These are phyloP conservation scores for Xylaria sp. DNA, from an alignment of 2,329 filamentous ascomycete species.

Conservation along the genomic window DNA sequence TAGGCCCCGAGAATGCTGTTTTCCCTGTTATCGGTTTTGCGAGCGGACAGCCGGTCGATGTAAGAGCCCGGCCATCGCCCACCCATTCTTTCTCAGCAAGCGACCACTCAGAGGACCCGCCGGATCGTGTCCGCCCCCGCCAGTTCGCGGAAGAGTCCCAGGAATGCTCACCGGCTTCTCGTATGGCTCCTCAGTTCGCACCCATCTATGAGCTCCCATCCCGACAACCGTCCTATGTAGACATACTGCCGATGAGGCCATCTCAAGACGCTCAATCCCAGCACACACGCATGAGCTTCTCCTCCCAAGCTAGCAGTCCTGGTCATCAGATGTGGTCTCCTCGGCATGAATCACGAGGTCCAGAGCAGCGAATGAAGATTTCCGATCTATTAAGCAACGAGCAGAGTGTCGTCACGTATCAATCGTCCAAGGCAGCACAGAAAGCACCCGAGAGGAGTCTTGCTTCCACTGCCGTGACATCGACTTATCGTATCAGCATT, in stretches of 20 bases:
- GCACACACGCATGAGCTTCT: constrained; percentile 17
- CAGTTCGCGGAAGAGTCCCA: constrained; percentile 18
- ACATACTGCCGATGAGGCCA: constrained; percentile 19
- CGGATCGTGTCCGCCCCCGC: constrained; percentile 20
- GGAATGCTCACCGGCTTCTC: constrained; percentile 17
- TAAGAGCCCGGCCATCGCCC: constrained; percentile 19
- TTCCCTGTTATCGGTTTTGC: constrained; percentile 15
- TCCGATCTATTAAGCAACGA: constrained; percentile 30
- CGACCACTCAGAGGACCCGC: constrained; percentile 21
- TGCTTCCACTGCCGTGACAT: constrained; percentile 17
- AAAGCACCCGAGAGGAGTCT: constrained; percentile 22
- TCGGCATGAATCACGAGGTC: constrained; percentile 23
- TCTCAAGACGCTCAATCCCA: constrained; percentile 18
- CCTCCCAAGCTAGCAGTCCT: constrained; percentile 18
- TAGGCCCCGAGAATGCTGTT: constrained; percentile 15
- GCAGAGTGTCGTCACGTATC: constrained; percentile 17
- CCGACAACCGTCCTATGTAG: constrained; percentile 17
- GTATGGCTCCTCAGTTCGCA: constrained; percentile 16
- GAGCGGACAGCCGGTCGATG: constrained; percentile 18
- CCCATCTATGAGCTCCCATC: constrained; percentile 14
- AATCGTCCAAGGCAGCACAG: constrained; percentile 23
- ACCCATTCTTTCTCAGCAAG: constrained; percentile 21
- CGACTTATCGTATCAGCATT: constrained; percentile 49
- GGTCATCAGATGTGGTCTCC: constrained; percentile 23
- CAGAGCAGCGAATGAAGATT: constrained; percentile 31